These are phyloP conservation scores for Saccharomyces pastorianus DNA, from an alignment of 1,139 yeast genomes.

Conservation along the genomic window DNA sequence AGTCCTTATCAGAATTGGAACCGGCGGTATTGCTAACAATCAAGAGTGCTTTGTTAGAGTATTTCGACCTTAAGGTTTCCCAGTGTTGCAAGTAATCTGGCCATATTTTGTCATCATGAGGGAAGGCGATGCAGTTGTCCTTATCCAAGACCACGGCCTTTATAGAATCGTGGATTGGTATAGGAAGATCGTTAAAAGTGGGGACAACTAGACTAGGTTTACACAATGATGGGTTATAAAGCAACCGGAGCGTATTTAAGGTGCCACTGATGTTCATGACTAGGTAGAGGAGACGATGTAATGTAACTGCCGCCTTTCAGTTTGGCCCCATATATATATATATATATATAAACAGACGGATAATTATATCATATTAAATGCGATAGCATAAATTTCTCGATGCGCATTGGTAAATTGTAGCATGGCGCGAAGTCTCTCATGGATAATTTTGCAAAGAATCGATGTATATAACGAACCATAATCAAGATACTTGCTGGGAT, in stretches of 20 bases:
- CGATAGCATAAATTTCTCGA: not conserved
- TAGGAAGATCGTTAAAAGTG: conserved; percentile 53
- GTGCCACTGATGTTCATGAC: conserved; percentile 60
- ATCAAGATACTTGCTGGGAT: not conserved
- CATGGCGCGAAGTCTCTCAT: not conserved
- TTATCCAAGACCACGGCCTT: conserved; percentile 85
- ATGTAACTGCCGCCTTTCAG: not conserved
- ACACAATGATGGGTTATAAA: conserved; percentile 58
- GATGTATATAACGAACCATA: not conserved
- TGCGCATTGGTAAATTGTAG: not conserved
- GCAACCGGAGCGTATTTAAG: conserved; percentile 51
- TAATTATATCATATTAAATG: not conserved
- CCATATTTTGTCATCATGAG: conserved; percentile 75
- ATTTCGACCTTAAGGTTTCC: conserved; percentile 44
- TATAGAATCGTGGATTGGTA: conserved; percentile 45
- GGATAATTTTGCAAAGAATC: not conserved
- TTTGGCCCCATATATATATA: not conserved
- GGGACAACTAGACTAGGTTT: conserved; percentile 58
- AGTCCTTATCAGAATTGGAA: conserved; percentile 60
- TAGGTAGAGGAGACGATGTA: not conserved
- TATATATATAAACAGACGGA: not conserved
- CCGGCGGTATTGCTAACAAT: conserved; percentile 95
- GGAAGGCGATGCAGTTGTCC: conserved; percentile 89
- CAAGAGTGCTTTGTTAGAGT: conserved; percentile 59
- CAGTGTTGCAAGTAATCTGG: conserved; percentile 59